Evolutionary conservation across 192 early-diverging fungal genomes (phyloP), one percentile per base, ranked within the genome.

Genomic region (Chytriomyces sp.): DNA sequence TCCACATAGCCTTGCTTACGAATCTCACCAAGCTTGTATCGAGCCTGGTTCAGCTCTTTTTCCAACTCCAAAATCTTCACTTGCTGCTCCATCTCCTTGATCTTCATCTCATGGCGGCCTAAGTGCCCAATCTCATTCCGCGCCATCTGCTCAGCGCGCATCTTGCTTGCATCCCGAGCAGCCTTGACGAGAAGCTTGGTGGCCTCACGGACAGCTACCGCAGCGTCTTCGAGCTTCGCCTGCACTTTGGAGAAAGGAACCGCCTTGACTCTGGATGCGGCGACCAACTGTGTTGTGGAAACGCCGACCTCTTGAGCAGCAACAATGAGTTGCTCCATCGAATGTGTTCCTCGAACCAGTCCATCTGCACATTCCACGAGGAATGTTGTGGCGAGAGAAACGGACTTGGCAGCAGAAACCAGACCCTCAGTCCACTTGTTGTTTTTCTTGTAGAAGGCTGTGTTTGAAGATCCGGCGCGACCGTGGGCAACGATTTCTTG

Each of bases 401-500:
- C 94, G 0, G 95, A 86, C 77, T 97, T 93, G 17, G 97, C 97
- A 0, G 97, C 97, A 5, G 93, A 94, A 65, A 99, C 96, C 19
- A 99, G 85, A 28, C 97, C 97, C 77, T 99, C 97, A 4, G 96
- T 99, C 97, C 97, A 99, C 66, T 95, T 92, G 86, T 99, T 97
- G 85, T 99, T 94, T 85, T 99, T 99, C 80, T 98, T 98, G 87
- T 99, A 99, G 78, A 98, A 98, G 1, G 92, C 94, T 1, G 89
- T 89, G 60, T 87, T 91, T 12, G 92, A 87, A 30, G 28, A 32
- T 44, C 88, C 89, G 0, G 86, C 76, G 44, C 92, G 86, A 25
- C 94, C 94, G 77, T 98, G 93, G 0, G 92, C 89, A 4, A 97
- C 97, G 86, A 97, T 95, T 81, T 99, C 97, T 78, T 96, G 91